phyloP scores from a whole-genome alignment of 805 yeast species.

The Lachancea sp. region DNA sequence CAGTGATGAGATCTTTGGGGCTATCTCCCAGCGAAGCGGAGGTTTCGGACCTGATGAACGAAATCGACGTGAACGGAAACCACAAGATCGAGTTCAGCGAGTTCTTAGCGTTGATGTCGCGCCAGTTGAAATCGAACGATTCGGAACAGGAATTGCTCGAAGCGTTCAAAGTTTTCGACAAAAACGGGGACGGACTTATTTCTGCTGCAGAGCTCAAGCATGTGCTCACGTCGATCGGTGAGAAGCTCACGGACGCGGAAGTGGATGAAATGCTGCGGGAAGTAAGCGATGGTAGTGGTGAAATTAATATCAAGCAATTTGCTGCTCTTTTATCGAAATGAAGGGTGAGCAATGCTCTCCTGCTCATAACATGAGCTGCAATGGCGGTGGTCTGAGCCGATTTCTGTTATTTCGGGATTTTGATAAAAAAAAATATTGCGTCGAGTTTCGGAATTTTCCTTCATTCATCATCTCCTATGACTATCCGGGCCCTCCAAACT shows the following conservation, averaged over 20 bases:
- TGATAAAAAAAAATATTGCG: too few relatives aligned
- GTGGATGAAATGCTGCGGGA: constrained; percentile 96
- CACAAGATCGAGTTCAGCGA: constrained; percentile 81
- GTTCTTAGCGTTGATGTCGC: constrained; percentile 78
- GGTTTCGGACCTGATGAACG: constrained; percentile 93
- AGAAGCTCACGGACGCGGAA: constrained; percentile 91
- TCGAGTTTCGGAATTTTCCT: too few relatives aligned
- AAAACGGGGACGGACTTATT: constrained; percentile 94
- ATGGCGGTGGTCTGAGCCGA: too few relatives aligned
- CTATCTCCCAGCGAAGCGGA: constrained; percentile 96
- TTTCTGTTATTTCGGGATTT: too few relatives aligned
- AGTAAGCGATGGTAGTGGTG: constrained; percentile 94
- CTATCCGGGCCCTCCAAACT: too few relatives aligned
- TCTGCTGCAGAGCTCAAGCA: constrained; percentile 95
- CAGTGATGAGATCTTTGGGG: constrained; percentile 98
- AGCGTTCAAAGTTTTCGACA: constrained; percentile 96
- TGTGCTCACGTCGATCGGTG: constrained; percentile 96
- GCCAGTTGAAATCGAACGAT: constrained; percentile 94
- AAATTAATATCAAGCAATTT: constrained; percentile 93
- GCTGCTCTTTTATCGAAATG: constrained; percentile 83
- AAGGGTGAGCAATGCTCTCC: too few relatives aligned
- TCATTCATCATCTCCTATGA: too few relatives aligned
- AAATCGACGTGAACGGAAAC: constrained; percentile 92
- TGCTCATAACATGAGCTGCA: too few relatives aligned
- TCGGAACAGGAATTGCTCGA: constrained; percentile 95